A percentile compares a stretch with the other conserved stretches of the same genome.
Evolutionary conservation across 345 rosid genomes (phyloP).

Genomic region (Mangifera indica): DNA sequence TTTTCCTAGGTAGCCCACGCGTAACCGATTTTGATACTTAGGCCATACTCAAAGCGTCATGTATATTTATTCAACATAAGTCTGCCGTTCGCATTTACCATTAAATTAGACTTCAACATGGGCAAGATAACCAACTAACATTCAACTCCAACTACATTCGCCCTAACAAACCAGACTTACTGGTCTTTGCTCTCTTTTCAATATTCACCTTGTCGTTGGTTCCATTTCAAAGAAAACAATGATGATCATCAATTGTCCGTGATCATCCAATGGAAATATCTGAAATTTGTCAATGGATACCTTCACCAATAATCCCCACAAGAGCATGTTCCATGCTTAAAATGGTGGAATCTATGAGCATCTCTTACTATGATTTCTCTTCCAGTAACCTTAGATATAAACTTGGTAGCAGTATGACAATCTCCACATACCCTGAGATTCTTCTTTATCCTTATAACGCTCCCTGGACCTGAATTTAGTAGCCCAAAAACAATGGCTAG

Average conservation of each 20-base stretch:
- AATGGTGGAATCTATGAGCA: constrained; percentile 43
- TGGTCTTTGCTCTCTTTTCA: not conserved
- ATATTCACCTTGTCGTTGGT: not conserved
- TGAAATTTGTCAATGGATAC: not conserved
- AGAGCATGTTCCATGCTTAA: constrained; percentile 40
- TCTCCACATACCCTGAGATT: constrained; percentile 44
- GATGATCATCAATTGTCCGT: constrained; percentile 6
- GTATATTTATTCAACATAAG: not conserved
- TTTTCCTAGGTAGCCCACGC: not conserved
- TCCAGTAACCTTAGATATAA: constrained; percentile 33
- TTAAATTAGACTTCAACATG: not conserved
- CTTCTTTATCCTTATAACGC: constrained; percentile 33
- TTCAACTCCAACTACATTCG: not conserved
- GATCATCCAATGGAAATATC: not conserved
- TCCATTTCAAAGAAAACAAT: not conserved
- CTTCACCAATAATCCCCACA: constrained; percentile 46
- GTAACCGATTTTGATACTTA: constrained; percentile 1
- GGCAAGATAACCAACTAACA: not conserved
- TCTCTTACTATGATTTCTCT: constrained; percentile 46
- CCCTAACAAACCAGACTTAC: not conserved
- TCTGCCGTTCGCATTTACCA: not conserved
- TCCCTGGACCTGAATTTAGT: constrained; percentile 32
- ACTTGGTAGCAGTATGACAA: constrained; percentile 35
- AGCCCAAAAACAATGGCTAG: constrained; percentile 40
- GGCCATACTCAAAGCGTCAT: not conserved